Base-by-base conservation (phyloP, 495 filamentous ascomycete genomes). In the Daldinia decipiens region DNA sequence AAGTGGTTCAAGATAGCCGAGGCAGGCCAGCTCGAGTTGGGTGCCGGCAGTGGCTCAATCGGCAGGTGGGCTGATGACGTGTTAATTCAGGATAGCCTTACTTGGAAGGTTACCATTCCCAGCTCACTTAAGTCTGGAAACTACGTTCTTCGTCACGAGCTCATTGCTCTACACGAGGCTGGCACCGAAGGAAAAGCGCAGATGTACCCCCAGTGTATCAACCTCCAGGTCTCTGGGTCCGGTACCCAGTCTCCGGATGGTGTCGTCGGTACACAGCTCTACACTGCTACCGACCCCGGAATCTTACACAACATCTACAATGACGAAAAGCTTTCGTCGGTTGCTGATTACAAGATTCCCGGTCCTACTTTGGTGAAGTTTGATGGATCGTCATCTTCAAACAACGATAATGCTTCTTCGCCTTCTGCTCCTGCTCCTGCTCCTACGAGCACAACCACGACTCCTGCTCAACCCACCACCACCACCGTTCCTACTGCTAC, bases 111-210 rank as follows among this genome's bases (percentile, higher is more conserved):
- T 56, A 87, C 79, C 1, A 87, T 93, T 68, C 90, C 90, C 21
- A 73, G 79, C 24, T 74, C 73, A 60, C 82, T 92, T 47, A 82
- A 79, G 1, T 66, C 86, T 7, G 89, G 89, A 29, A 87, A 87
- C 81, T 93, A 91, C 65, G 86, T 93, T 57, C 77, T 92, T 51
- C 88, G 90, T 29, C 87, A 91, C 73, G 90, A 93, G 76, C 87
- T 92, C 67, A 90, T 92, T 62, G 90, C 86, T 15, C 85, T 92
- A 15, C 89, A 92, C 79, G 82, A 81, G 8, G 88, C 87, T 19
- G 81, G 74, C 7, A 75, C 77, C 11, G 72, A 73, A n/a, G 77
- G 85, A 66, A 85, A 87, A 21, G 88, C 90, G 4, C 90, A 93
- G 81, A 86, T 85, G 79, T 93, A 92, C 77, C 90, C 90, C 7